Percentiles rank a stretch among this genome's conserved stretches.
phyloP scores from a whole-genome alignment of 805 yeast genomes.

The Candida glaebosa region DNA sequence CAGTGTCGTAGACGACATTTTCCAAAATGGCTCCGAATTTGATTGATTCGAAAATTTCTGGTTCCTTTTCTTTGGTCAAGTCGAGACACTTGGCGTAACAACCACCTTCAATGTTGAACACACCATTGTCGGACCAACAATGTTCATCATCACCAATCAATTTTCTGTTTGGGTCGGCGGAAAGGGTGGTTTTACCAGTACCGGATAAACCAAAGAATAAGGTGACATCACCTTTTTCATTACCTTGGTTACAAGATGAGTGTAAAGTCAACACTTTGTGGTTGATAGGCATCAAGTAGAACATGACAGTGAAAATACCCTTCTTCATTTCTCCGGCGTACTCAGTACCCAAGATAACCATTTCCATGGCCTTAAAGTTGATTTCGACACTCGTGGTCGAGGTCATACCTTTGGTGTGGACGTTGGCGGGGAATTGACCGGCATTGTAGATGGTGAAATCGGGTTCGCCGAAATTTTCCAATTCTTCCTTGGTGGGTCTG shows the following conservation, averaged over 20 bases:
- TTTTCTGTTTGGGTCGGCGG: conserved; percentile 92
- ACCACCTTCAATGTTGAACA: conserved; percentile 98
- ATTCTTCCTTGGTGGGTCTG: conserved; percentile 88
- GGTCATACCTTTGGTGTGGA: conserved; percentile 95
- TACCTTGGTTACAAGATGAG: conserved; percentile 93
- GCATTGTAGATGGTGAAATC: conserved; percentile 98
- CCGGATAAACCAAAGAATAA: conserved; percentile 96
- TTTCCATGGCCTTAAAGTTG: conserved; percentile 96
- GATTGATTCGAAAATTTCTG: conserved; percentile 94
- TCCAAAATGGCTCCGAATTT: conserved; percentile 93
- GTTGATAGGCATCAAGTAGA: conserved; percentile 95
- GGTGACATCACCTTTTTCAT: conserved; percentile 77
- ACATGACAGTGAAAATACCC: conserved; percentile 98
- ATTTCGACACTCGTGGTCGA: conserved; percentile 94
- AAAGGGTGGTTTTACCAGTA: conserved; percentile 95
- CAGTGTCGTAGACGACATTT: conserved; percentile 82
- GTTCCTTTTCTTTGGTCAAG: conserved; percentile 87
- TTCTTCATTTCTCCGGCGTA: conserved; percentile 99
- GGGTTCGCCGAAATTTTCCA: conserved; percentile 89
- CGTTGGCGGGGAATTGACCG: conserved; percentile 98
- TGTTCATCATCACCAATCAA: conserved; percentile 99
- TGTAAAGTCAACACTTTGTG: conserved; percentile 90
- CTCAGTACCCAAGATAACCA: conserved; percentile 98
- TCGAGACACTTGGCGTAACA: conserved; percentile 98
- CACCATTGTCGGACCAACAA: conserved; percentile 98